Conservation (phyloP, 768 basidiomycete genomes). For the Hebeloma cylindrosporum region DNA sequence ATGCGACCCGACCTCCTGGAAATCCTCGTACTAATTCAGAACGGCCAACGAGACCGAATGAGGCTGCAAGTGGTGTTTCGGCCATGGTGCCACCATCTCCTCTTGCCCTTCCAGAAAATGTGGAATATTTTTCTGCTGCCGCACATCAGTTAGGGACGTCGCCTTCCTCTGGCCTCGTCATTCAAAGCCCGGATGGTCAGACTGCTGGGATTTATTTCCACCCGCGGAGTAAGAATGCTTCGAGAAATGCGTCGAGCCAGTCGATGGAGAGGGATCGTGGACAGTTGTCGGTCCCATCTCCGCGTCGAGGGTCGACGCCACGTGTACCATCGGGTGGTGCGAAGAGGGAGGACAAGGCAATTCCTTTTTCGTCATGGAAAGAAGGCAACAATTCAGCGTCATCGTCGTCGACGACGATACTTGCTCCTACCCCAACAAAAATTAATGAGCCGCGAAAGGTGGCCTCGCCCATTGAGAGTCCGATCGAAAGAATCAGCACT, state of each 20-base stretch:
- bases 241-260: constrained; percentile 34
- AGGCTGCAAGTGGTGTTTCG: constrained; percentile 37
- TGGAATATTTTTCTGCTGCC: constrained; percentile 73
- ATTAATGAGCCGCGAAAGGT: no score
- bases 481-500: no score
- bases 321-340: constrained; percentile 25
- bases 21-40: constrained; percentile 62
- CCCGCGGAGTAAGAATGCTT: constrained; percentile 51
- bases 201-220: constrained; percentile 97
- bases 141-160: constrained; percentile 72
- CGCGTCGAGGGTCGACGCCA: constrained; percentile 28
- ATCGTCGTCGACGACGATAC: no score
- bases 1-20: constrained; percentile 42
- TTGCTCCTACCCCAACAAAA: no score
- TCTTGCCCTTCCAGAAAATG: constrained; percentile 63
- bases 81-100: constrained; percentile 58
- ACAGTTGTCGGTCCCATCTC: constrained; percentile 29
- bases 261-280: constrained; percentile 50
- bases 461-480: no score
- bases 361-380: constrained; percentile 36
- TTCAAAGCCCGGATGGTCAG: constrained; percentile 91
- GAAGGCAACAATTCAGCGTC: constrained; percentile 17
- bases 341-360: constrained; percentile 14
- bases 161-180: constrained; percentile 82
- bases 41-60: constrained; percentile 56